Conservation (phyloP, 768 basidiomycete species). For the Xerocomus spinulosus region DNA sequence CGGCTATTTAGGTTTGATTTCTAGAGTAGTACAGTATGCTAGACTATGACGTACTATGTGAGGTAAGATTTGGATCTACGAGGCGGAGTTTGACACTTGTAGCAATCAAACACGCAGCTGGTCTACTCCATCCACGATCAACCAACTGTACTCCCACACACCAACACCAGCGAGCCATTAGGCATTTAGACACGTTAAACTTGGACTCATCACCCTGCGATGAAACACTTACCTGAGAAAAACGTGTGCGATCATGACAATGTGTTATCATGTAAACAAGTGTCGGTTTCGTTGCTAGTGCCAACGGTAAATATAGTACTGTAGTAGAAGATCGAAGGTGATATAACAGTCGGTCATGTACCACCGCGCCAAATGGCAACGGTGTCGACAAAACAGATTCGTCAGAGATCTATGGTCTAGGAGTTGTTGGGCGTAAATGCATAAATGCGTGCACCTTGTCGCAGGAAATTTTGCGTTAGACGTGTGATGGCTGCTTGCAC, state of each 20-base stretch:
- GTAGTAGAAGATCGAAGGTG: constrained; percentile 27
- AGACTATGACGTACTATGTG: too few relatives aligned
- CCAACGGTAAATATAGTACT: constrained; percentile 24
- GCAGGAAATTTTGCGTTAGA: constrained; percentile 53
- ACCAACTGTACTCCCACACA: too few relatives aligned
- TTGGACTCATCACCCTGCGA: too few relatives aligned
- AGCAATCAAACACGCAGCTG: too few relatives aligned
- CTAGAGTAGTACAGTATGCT: too few relatives aligned
- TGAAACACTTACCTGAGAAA: neutral
- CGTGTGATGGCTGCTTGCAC: constrained; percentile 40
- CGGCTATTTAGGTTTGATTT: too few relatives aligned
- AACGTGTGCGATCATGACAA: constrained; percentile 20
- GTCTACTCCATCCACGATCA: too few relatives aligned
- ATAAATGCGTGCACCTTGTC: constrained; percentile 56
- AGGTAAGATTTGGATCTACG: too few relatives aligned
- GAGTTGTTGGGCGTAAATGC: constrained; percentile 40
- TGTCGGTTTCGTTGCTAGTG: constrained; percentile 2
- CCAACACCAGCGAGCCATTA: too few relatives aligned
- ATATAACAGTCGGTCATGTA: constrained; percentile 17
- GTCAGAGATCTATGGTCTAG: constrained; percentile 28
- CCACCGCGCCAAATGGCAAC: constrained; percentile 7
- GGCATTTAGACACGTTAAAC: too few relatives aligned
- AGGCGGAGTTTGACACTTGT: too few relatives aligned
- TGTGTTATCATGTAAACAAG: constrained; percentile 10
- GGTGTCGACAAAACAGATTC: constrained; percentile 1